Evolutionary conservation across 441 rosid genomes (phyloP).

Genomic region (Metrosideros polymorpha): DNA sequence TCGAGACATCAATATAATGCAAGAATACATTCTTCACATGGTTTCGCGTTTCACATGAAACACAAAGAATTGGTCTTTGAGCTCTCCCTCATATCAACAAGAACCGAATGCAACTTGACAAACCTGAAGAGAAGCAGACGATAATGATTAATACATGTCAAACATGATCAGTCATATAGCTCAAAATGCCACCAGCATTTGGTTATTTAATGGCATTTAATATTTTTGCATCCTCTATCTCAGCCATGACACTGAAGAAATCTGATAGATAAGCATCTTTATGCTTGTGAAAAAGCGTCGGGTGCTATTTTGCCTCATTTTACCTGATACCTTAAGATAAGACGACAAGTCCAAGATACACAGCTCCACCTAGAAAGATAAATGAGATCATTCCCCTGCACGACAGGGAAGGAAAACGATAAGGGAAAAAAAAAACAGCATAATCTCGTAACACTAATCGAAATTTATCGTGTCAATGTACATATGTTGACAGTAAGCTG

Average conservation of each 20-base stretch:
- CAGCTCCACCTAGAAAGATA: constrained; percentile 49
- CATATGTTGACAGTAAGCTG: not conserved
- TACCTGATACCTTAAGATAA: constrained; percentile 41
- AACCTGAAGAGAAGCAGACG: not conserved
- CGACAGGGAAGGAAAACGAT: not conserved
- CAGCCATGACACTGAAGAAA: not conserved
- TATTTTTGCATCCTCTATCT: not conserved
- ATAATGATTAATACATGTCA: not conserved
- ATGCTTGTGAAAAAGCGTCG: not conserved
- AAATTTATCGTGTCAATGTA: not conserved
- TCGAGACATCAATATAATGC: not conserved
- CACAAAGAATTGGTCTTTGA: not conserved
- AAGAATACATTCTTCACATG: not conserved
- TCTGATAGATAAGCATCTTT: not conserved
- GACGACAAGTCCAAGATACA: constrained; percentile 81
- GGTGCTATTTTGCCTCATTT: not conserved
- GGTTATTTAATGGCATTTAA: not conserved
- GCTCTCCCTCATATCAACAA: not conserved
- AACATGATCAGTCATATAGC: not conserved
- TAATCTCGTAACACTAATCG: not conserved
- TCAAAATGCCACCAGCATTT: not conserved
- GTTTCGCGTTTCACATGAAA: not conserved
- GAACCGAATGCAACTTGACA: not conserved
- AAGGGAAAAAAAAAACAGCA: not conserved
- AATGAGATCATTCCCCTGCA: constrained; percentile 93